Evolutionary conservation across 2,329 filamentous ascomycete genomes (phyloP).

Genomic region (Aaosphaeria arxii): DNA sequence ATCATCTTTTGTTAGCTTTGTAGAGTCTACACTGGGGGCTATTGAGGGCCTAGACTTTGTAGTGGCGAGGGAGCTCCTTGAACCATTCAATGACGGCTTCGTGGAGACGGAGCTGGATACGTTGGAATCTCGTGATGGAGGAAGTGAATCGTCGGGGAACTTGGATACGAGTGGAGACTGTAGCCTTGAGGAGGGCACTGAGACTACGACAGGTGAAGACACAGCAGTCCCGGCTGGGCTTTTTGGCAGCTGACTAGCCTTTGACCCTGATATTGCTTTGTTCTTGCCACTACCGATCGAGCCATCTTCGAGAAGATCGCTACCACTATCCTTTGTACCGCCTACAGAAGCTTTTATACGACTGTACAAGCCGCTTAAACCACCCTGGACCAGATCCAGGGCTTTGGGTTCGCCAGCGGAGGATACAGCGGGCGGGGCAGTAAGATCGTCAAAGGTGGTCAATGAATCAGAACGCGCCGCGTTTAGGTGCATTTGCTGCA

Average conservation of each 20-base stretch:
- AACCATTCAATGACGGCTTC: conserved; percentile 23
- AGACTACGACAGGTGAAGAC: conserved; percentile 35
- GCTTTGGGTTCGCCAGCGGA: conserved; percentile 65
- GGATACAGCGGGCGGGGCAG: conserved; percentile 61
- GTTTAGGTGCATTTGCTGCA: conserved; percentile 84
- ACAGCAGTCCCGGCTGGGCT: conserved; percentile 27
- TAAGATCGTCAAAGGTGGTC: conserved; percentile 93
- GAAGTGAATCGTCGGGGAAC: conserved; percentile 32
- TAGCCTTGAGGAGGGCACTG: conserved; percentile 33
- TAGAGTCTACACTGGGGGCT: conserved; percentile 17
- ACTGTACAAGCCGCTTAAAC: conserved; percentile 84
- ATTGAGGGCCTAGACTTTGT: conserved; percentile 29
- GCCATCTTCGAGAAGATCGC: conserved; percentile 22
- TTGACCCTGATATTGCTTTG: conserved; percentile 8
- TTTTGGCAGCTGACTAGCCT: conserved; percentile 12
- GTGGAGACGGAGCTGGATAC: conserved; percentile 16
- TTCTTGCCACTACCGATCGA: conserved; percentile 19
- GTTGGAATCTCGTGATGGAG: conserved; percentile 34
- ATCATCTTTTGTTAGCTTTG: conserved; percentile 18
- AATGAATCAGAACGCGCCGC: conserved; percentile 82
- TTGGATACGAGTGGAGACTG: conserved; percentile 37
- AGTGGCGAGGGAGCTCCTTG: conserved; percentile 24
- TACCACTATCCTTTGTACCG: conserved; percentile 55
- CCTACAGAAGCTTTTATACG: conserved; percentile 81
- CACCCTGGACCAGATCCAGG: conserved; percentile 76